Evolutionary conservation across 768 basidiomycete species (phyloP).

Genomic region (Tulasnella sp.): DNA sequence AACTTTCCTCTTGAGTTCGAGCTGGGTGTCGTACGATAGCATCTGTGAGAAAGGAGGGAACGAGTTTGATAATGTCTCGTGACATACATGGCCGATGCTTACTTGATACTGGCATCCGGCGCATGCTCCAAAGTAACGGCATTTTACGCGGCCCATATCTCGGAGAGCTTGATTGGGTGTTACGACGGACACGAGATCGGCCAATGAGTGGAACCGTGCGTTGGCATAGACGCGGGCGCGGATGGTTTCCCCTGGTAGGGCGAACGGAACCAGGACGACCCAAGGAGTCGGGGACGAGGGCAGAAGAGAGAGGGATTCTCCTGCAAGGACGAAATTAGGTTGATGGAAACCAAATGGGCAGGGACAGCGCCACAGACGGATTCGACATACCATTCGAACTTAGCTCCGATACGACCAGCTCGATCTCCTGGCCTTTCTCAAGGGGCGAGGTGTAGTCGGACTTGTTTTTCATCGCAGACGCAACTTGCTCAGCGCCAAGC

Average conservation of each 20-base stretch:
- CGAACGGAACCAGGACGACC: constrained; percentile 75
- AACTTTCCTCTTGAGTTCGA: constrained; percentile 76
- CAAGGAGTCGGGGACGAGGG: constrained; percentile 42
- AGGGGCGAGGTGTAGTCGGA: constrained; percentile 51
- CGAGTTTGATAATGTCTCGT: not conserved
- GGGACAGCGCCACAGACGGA: not conserved
- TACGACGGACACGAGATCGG: constrained; percentile 58
- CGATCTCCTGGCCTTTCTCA: constrained; percentile 46
- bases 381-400: constrained; percentile 46
- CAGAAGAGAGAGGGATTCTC: constrained; percentile 53
- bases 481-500: constrained; percentile 49
- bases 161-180: constrained; percentile 52
- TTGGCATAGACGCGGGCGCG: constrained; percentile 61
- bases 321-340: constrained; percentile 30
- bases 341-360: too few species aligned
- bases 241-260: constrained; percentile 73
- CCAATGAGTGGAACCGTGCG: constrained; percentile 59
- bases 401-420: constrained; percentile 51
- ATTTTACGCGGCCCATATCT: constrained; percentile 53
- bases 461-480: constrained; percentile 37
- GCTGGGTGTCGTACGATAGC: constrained; percentile 77
- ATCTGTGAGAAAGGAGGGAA: constrained; percentile 38
- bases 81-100: constrained; percentile 11
- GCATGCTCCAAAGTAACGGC: constrained; percentile 82
- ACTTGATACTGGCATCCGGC: constrained; percentile 94